Conservation (phyloP, 352 stramenopile genomes). For the Phytopythium cucurbitacearum region DNA sequence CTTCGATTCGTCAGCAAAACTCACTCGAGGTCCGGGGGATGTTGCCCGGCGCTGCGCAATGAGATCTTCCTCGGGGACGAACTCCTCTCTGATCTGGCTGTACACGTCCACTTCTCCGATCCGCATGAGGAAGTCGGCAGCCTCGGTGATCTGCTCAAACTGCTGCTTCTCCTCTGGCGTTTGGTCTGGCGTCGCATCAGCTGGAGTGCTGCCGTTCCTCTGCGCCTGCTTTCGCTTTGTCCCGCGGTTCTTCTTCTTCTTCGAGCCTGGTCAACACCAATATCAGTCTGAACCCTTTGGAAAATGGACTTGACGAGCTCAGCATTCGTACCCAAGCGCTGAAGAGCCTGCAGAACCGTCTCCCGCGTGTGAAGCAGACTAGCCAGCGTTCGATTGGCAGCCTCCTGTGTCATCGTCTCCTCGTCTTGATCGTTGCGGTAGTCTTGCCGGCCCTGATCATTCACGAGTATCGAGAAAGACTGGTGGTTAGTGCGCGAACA, state of each 20-base stretch:
- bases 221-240: constrained; percentile 56
- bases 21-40: constrained; percentile 11
- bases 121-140: constrained; percentile 75
- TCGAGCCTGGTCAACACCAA: constrained; percentile 30
- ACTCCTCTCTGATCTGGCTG: constrained; percentile 78
- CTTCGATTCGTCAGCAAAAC: constrained; percentile 13
- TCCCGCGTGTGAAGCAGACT: constrained; percentile 62
- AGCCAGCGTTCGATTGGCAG: constrained; percentile 49
- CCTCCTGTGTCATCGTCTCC: constrained; percentile 55
- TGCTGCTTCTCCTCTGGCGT: constrained; percentile 69
- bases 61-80: constrained; percentile 57
- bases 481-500: not conserved
- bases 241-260: constrained; percentile 36
- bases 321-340: constrained; percentile 38
- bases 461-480: not conserved
- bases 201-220: constrained; percentile 7
- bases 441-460: constrained; percentile 31
- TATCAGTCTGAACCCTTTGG: not conserved
- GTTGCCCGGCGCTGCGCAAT: constrained; percentile 33
- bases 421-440: constrained; percentile 51
- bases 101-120: constrained; percentile 78
- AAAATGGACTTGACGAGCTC: not conserved
- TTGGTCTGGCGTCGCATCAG: constrained; percentile 23
- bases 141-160: constrained; percentile 79
- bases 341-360: constrained; percentile 71